Percentiles rank a stretch among this genome's conserved stretches.
Conservation (phyloP, 495 filamentous ascomycete species). For the Chaetomium tenue region DNA sequence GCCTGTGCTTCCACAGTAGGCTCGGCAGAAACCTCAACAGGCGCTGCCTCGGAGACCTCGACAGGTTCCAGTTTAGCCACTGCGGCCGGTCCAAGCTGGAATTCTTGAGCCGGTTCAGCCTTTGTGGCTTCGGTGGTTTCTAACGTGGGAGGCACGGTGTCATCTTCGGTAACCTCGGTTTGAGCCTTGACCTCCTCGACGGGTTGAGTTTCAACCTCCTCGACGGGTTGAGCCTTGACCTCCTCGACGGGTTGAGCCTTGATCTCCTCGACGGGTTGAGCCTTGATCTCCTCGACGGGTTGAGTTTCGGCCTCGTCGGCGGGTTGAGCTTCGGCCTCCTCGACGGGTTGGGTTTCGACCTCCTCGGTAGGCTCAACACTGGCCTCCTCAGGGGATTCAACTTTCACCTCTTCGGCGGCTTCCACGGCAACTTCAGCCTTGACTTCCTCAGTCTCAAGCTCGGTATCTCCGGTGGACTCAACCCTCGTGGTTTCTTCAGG, state of each 20-base stretch:
- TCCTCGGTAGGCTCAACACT: neutral
- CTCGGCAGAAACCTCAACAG: neutral
- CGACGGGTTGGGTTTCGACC: neutral
- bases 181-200: neutral
- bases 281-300: neutral
- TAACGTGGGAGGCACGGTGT: neutral
- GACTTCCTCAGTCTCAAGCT: neutral
- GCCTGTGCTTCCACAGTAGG: constrained; percentile 1
- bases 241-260: neutral
- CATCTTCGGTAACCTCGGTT: neutral
- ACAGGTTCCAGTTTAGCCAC: neutral
- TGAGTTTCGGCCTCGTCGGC: neutral
- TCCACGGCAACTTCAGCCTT: neutral
- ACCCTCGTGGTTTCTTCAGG: neutral
- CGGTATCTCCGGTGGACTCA: neutral
- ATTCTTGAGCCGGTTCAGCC: constrained; percentile 11
- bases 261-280: neutral
- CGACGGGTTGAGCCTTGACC: neutral
- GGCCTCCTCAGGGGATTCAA: neutral
- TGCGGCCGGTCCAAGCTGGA: constrained; percentile 3
- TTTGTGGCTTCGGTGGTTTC: constrained; percentile 11
- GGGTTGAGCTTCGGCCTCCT: neutral
- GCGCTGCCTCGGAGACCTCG: constrained; percentile 16
- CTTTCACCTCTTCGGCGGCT: neutral
- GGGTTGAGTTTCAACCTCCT: constrained; percentile 16